A percentile compares a stretch with the other conserved stretches of the same genome.
These are phyloP conservation scores for Iberis pinnata DNA, from an alignment of 345 rosid species.

Conservation along the genomic window DNA sequence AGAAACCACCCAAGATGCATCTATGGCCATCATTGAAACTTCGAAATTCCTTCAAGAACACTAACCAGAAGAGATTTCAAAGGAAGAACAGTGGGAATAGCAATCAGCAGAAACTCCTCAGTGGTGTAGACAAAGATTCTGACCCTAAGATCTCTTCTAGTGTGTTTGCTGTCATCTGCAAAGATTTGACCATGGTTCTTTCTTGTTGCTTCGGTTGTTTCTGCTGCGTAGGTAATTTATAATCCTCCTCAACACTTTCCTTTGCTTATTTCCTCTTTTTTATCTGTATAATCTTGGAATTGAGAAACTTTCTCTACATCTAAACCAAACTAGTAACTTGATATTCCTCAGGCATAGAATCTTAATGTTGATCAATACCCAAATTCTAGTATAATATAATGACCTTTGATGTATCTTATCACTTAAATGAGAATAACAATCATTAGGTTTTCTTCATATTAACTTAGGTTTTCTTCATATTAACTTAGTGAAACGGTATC, in stretches of 20 bases:
- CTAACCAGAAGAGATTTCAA: conserved; percentile 15
- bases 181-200: conserved; percentile 24
- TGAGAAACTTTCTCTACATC: not conserved
- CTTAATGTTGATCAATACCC: not conserved
- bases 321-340: not conserved
- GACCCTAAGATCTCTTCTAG: not conserved
- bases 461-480: not conserved
- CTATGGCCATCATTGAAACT: conserved; percentile 33
- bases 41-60: conserved; percentile 28
- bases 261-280: not conserved
- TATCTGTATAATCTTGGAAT: too few species aligned
- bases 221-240: conserved; percentile 25
- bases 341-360: not conserved
- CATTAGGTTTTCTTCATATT: not conserved
- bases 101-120: conserved; percentile 25
- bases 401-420: too few species aligned
- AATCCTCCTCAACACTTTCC: too few species aligned
- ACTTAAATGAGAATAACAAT: not conserved
- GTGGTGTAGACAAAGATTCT: not conserved
- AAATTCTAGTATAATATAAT: not conserved
- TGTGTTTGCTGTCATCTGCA: conserved; percentile 9
- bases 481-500: not conserved
- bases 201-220: conserved; percentile 32
- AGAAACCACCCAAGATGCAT: conserved; percentile 24
- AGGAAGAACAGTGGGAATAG: conserved; percentile 21